phyloP scores from a whole-genome alignment of 441 rosid genomes.

The Hura crepitans region DNA sequence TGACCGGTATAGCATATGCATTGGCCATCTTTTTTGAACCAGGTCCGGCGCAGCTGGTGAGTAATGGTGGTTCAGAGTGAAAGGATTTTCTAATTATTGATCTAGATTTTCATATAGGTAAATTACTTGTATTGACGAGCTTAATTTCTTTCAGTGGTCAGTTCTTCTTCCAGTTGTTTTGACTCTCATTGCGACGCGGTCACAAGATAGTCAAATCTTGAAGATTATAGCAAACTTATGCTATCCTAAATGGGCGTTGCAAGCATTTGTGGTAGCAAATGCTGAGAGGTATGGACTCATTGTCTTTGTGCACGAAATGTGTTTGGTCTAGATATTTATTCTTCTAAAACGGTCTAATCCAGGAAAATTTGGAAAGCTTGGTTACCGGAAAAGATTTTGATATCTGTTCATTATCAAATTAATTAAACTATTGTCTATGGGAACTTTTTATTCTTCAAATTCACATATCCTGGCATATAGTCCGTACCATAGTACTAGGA shows the following conservation, averaged over 20 bases:
- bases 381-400: neutral
- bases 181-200: constrained; percentile 73
- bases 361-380: neutral
- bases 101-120: neutral
- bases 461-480: too few species aligned
- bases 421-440: neutral
- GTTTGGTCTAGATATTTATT: neutral
- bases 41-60: constrained; percentile 88
- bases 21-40: constrained; percentile 78
- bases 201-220: constrained; percentile 32
- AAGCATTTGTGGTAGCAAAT: constrained; percentile 76
- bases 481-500: too few species aligned
- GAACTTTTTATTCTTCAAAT: too few species aligned
- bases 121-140: constrained; percentile 16
- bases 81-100: neutral
- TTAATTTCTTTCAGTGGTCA: constrained; percentile 55
- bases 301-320: neutral
- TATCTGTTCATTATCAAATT: too few species aligned
- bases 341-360: neutral
- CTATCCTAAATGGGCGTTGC: constrained; percentile 85
- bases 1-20: constrained; percentile 82
- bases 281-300: constrained; percentile 58
- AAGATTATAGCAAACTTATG: constrained; percentile 49
- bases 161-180: constrained; percentile 95
- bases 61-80: constrained; percentile 18